Conservation (phyloP, 2,329 filamentous ascomycete species). For the Chaetomium sp. region DNA sequence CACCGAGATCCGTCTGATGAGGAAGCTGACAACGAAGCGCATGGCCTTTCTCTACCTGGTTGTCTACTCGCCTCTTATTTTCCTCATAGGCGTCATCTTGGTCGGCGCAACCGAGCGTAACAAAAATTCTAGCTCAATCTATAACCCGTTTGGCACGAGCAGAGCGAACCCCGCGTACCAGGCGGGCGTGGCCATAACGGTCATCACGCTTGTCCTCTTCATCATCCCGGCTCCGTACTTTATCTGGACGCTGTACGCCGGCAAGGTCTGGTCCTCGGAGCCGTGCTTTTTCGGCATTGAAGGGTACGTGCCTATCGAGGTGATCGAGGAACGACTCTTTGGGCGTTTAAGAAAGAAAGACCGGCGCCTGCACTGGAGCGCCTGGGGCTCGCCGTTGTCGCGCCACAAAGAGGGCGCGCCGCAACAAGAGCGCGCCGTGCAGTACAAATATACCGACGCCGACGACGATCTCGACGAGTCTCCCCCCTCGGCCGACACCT, state of each 20-base stretch:
- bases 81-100: neutral
- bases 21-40: constrained; percentile 9
- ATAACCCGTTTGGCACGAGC: too few relatives aligned
- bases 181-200: constrained; percentile 37
- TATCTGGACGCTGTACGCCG: constrained; percentile 30
- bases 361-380: constrained; percentile 18
- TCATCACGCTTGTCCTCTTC: constrained; percentile 18
- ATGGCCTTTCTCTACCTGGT: neutral
- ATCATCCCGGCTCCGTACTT: constrained; percentile 27
- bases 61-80: constrained; percentile 21
- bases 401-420: constrained; percentile 6
- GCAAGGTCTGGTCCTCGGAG: constrained; percentile 23
- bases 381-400: constrained; percentile 17
- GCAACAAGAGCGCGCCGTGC: constrained; percentile 6
- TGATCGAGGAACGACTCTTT: constrained; percentile 20
- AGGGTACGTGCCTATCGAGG: constrained; percentile 23
- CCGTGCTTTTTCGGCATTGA: constrained; percentile 27
- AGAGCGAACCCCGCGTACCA: constrained; percentile 26
- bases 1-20: constrained; percentile 36
- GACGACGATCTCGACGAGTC: too few relatives aligned
- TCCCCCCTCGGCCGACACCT: too few relatives aligned
- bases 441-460: neutral
- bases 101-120: neutral
- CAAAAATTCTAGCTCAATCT: too few relatives aligned
- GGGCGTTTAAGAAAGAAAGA: neutral